These are phyloP conservation scores for Microthyrium microscopicum DNA, from an alignment of 2,329 filamentous ascomycete species.

Conservation along the genomic window DNA sequence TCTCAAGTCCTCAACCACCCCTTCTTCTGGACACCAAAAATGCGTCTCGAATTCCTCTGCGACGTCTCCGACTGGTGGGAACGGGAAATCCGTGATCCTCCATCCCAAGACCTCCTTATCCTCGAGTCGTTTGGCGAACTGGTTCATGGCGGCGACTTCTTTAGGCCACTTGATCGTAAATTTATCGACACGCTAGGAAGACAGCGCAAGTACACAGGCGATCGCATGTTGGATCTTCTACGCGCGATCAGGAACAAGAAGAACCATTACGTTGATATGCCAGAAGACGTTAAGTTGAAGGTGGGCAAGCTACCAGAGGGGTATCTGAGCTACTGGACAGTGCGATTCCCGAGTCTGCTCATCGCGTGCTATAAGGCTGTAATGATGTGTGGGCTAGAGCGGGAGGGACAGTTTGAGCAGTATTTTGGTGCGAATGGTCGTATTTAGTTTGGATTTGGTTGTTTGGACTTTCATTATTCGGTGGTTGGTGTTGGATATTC, in stretches of 20 bases:
- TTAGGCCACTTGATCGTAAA: constrained; percentile 55
- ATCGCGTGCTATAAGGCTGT: constrained; percentile 66
- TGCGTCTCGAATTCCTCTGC: constrained; percentile 81
- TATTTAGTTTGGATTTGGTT: too few species aligned
- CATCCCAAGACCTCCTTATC: constrained; percentile 47
- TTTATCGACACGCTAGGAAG: constrained; percentile 86
- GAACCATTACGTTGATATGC: constrained; percentile 96
- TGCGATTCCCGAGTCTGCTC: constrained; percentile 60
- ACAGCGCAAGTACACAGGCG: constrained; percentile 85
- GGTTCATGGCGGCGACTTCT: constrained; percentile 56
- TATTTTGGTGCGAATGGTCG: constrained; percentile 41
- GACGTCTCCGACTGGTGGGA: constrained; percentile 96
- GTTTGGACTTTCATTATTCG: not conserved
- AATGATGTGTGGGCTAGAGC: constrained; percentile 45
- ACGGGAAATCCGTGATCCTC: constrained; percentile 72
- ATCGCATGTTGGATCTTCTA: constrained; percentile 67
- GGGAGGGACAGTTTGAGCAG: constrained; percentile 49
- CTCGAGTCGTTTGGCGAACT: constrained; percentile 34
- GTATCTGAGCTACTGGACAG: constrained; percentile 72
- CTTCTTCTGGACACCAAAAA: constrained; percentile 90
- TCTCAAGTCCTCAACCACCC: constrained; percentile 76
- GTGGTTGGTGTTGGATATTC: too few species aligned
- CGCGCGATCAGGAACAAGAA: constrained; percentile 88
- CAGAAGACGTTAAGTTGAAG: constrained; percentile 53
- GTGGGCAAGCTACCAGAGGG: constrained; percentile 65